Evolutionary conservation across 1,284 basidiomycete species (phyloP).

Genomic region (Paramarasmius palmivorus): DNA sequence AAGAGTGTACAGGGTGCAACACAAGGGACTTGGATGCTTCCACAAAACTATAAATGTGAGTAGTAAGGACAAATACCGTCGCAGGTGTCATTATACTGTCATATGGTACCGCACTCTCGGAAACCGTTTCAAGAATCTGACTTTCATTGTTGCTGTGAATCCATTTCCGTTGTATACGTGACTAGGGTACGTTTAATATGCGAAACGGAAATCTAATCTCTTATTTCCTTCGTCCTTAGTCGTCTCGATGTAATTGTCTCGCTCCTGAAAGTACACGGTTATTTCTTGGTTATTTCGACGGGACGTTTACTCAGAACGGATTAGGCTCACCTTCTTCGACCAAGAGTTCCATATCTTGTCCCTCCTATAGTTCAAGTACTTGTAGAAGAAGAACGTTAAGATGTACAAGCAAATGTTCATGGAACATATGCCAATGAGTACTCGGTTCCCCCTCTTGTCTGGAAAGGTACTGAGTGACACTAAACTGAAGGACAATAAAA

Average conservation of each 20-base stretch:
- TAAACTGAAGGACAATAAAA: background rate
- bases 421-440: slow-evolving; percentile 41
- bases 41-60: too few species aligned
- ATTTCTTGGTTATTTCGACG: slow-evolving; percentile 1
- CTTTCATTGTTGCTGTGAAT: too few species aligned
- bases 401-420: slow-evolving; percentile 55
- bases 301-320: background rate
- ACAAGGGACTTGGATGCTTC: too few species aligned
- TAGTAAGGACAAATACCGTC: too few species aligned
- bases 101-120: too few species aligned
- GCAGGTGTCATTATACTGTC: too few species aligned
- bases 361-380: slow-evolving; percentile 48
- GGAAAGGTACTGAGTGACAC: background rate
- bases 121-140: too few species aligned
- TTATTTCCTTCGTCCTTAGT: slow-evolving; percentile 60
- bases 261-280: slow-evolving; percentile 38
- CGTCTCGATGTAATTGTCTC: slow-evolving; percentile 53
- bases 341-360: slow-evolving; percentile 53
- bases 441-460: slow-evolving; percentile 49
- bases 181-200: slow-evolving; percentile 35
- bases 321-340: slow-evolving; percentile 46
- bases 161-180: too few species aligned
- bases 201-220: slow-evolving; percentile 60
- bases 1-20: too few species aligned
- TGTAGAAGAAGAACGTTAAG: slow-evolving; percentile 56